A percentile compares a stretch with the other conserved stretches of the same genome.
These are phyloP conservation scores for Ogataea dorogensis DNA, from an alignment of 805 yeast genomes.

Conservation along the genomic window DNA sequence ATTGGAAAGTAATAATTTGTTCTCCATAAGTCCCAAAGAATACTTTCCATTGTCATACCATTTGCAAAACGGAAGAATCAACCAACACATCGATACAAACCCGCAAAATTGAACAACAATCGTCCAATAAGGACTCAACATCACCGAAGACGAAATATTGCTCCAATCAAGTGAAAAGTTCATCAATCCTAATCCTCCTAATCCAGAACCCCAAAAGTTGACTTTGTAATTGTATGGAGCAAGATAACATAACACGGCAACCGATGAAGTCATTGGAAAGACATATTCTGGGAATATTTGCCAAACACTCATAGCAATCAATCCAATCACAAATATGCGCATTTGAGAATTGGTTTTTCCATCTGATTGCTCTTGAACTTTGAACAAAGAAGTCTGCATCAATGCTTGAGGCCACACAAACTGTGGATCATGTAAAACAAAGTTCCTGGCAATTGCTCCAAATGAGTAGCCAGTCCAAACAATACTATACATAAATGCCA, in stretches of 20 bases:
- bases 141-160: conserved; percentile 48
- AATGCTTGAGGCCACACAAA: conserved; percentile 51
- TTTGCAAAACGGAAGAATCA: conserved; percentile 45
- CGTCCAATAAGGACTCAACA: conserved; percentile 53
- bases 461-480: conserved; percentile 54
- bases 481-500: conserved; percentile 49
- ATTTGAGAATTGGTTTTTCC: conserved; percentile 24
- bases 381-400: conserved; percentile 49
- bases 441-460: conserved; percentile 47
- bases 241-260: conserved; percentile 49
- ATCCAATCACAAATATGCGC: conserved; percentile 38
- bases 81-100: conserved; percentile 48
- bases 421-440: conserved; percentile 47
- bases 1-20: conserved; percentile 36
- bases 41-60: conserved; percentile 36
- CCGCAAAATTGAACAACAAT: conserved; percentile 48
- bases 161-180: conserved; percentile 53
- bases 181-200: conserved; percentile 51
- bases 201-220: conserved; percentile 50
- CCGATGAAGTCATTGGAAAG: conserved; percentile 48
- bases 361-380: conserved; percentile 27
- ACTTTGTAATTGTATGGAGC: conserved; percentile 41
- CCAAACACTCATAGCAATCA: conserved; percentile 41
- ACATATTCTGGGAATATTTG: conserved; percentile 48
- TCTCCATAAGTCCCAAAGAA: conserved; percentile 47